Conservation (phyloP, 1,284 basidiomycete genomes). For the Marasmius sp. region DNA sequence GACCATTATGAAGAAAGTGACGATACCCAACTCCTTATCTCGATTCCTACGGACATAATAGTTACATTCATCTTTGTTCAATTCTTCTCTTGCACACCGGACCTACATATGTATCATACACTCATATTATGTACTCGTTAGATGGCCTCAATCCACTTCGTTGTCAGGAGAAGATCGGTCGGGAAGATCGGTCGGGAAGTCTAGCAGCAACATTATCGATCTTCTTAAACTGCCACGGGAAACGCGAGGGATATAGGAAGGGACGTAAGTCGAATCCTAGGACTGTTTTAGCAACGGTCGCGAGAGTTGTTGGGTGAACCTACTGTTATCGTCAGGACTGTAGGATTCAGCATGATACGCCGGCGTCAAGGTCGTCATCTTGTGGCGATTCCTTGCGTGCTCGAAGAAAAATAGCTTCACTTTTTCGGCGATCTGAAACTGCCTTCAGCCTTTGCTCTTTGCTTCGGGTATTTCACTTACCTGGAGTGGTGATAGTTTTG, state of each 20-base stretch:
- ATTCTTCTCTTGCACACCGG: neutral
- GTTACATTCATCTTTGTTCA: neutral
- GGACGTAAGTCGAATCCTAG: conserved; percentile 93
- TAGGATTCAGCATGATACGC: conserved; percentile 97
- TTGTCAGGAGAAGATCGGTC: conserved; percentile 53
- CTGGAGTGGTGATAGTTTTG: conserved; percentile 75
- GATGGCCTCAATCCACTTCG: neutral
- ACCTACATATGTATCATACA: neutral
- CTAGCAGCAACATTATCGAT: conserved; percentile 83
- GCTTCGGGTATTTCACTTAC: conserved; percentile 36
- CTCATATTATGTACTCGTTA: neutral
- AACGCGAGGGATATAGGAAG: conserved; percentile 92
- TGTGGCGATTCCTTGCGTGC: conserved; percentile 95
- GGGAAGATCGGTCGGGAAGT: conserved; percentile 77
- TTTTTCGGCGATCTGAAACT: conserved; percentile 85
- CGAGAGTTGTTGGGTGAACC: conserved; percentile 25
- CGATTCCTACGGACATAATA: conserved; percentile 47
- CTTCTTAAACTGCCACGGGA: conserved; percentile 95
- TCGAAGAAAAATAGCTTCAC: conserved; percentile 98
- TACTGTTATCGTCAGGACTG: conserved; percentile 95
- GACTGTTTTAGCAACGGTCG: conserved; percentile 1
- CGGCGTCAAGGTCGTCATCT: conserved; percentile 99
- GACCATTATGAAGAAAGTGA: conserved; percentile 85
- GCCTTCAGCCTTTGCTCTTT: neutral
- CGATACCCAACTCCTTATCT: conserved; percentile 73